Conservation (phyloP, 129 eudicot species). For the Escallonia herrerae region DNA sequence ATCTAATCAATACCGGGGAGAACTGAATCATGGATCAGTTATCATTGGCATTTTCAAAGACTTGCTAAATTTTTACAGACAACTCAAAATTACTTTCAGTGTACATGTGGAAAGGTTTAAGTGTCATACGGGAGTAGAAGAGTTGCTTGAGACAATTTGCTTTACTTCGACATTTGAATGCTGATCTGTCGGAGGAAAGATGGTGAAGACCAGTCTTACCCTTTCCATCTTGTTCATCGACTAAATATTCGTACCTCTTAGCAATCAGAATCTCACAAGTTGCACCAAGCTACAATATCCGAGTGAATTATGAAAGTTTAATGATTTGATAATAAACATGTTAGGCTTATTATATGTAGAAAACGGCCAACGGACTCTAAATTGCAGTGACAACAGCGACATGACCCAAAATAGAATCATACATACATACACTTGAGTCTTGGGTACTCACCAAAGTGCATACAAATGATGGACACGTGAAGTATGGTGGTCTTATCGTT, state of each 20-base stretch:
- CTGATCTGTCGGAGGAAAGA: background rate
- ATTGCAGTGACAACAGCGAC: too few species aligned
- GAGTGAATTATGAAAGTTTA: too few species aligned
- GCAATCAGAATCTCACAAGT: background rate
- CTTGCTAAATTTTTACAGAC: too few species aligned
- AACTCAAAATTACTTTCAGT: too few species aligned
- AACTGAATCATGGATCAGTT: too few species aligned
- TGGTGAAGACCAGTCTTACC: background rate
- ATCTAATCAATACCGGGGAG: background rate
- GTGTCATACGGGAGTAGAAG: background rate
- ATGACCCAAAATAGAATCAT: too few species aligned
- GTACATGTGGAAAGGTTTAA: background rate
- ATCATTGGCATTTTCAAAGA: background rate
- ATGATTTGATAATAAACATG: too few species aligned
- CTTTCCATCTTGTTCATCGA: background rate
- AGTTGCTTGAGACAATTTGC: background rate
- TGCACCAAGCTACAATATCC: too few species aligned
- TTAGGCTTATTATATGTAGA: too few species aligned
- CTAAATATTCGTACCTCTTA: background rate
- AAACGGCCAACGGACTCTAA: too few species aligned
- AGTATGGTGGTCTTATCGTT: constrained; percentile 23
- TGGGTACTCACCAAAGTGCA: constrained; percentile 20
- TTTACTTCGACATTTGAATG: background rate
- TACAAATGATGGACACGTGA: constrained; percentile 16
- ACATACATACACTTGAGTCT: too few species aligned